Evolutionary conservation across 371 early-diverging fungal species (phyloP).

Genomic region (Saksenaea oblongispora): DNA sequence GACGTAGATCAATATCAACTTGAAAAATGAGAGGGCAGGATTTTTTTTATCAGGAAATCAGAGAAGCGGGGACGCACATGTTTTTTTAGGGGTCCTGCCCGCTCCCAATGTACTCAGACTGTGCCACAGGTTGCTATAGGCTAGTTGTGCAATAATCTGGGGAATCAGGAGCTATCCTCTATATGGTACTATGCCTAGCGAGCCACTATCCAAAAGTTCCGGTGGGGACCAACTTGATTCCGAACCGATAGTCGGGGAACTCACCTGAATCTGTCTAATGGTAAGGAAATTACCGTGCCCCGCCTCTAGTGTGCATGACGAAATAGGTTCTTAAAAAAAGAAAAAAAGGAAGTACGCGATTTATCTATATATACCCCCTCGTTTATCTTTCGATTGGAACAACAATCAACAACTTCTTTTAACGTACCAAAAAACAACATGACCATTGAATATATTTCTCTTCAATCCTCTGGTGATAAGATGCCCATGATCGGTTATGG

Average conservation of each 20-base stretch:
- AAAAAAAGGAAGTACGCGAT: background rate
- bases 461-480: conserved; percentile 25
- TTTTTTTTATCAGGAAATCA: background rate
- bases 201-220: background rate
- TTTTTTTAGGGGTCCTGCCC: background rate
- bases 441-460: conserved; percentile 28
- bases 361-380: conserved; percentile 10
- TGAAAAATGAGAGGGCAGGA: background rate
- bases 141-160: conserved; percentile 3
- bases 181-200: background rate
- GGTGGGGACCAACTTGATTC: background rate
- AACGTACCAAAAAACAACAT: conserved; percentile 6
- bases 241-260: background rate
- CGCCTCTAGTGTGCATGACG: background rate
- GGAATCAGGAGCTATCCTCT: background rate
- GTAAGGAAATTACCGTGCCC: background rate
- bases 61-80: background rate
- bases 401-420: background rate
- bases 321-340: background rate
- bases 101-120: background rate
- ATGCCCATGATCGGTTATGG: conserved; percentile 31
- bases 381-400: background rate
- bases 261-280: background rate
- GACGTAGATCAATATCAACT: background rate
- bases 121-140: background rate